Conservation (phyloP, 2,329 filamentous ascomycete species). For the Trichoderma harzianum region DNA sequence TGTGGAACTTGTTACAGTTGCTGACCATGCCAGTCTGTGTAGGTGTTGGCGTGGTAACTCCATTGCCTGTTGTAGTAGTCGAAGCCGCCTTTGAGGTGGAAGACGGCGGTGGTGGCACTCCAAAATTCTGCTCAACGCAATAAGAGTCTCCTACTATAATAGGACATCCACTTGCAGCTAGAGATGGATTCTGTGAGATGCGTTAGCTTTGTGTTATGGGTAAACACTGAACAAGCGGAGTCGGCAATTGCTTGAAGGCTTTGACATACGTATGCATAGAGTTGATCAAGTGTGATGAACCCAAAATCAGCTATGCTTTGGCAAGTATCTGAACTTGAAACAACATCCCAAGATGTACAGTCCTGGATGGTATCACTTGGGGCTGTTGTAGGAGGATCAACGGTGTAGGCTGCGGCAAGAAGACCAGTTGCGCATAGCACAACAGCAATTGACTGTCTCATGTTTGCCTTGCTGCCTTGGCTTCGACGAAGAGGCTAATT, state of each 20-base stretch:
- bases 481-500: not conserved
- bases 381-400: not conserved
- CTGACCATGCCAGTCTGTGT: conserved; percentile 17
- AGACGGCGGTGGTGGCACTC: not conserved
- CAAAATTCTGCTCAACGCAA: not conserved
- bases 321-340: not conserved
- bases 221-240: not conserved
- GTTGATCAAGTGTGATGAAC: not conserved
- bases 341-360: not conserved
- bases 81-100: not conserved
- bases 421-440: not conserved
- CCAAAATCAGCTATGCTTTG: not conserved
- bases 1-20: conserved; percentile 17
- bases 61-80: not conserved
- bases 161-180: not conserved
- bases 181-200: not conserved
- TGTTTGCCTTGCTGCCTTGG: not conserved
- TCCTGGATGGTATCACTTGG: not conserved
- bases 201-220: not conserved
- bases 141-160: not conserved
- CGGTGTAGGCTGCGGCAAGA: not conserved
- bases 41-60: conserved; percentile 15
- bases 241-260: not conserved
- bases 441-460: not conserved
- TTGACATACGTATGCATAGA: not conserved